These are phyloP conservation scores for Clavispora fructus DNA, from an alignment of 805 yeast genomes.

Conservation along the genomic window DNA sequence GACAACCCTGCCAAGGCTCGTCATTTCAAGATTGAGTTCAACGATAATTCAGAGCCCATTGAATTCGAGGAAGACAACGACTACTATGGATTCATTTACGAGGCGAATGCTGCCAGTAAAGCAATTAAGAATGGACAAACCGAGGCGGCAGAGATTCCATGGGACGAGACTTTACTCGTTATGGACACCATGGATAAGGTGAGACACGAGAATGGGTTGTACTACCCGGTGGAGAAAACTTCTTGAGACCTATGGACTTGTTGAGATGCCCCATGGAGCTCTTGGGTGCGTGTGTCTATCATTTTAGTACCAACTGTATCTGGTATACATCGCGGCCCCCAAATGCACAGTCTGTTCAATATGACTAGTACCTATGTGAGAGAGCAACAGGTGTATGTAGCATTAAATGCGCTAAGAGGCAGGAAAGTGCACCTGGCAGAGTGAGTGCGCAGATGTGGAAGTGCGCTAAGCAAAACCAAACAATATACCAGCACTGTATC, in stretches of 20 bases:
- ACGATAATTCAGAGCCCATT: conserved; percentile 19
- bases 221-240: conserved; percentile 35
- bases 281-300: too few relatives aligned
- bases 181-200: conserved; percentile 46
- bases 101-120: conserved; percentile 50
- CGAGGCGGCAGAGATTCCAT: conserved; percentile 34
- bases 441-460: too few relatives aligned
- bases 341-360: too few relatives aligned
- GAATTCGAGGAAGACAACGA: conserved; percentile 31
- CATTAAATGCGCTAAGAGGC: too few relatives aligned
- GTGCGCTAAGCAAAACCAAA: too few relatives aligned
- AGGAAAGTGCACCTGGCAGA: too few relatives aligned
- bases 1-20: conserved; percentile 30
- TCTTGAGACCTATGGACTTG: neutral
- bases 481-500: neutral
- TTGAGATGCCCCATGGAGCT: too few relatives aligned
- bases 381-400: too few relatives aligned
- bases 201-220: conserved; percentile 39
- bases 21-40: conserved; percentile 27
- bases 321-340: too few relatives aligned
- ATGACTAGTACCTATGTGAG: too few relatives aligned
- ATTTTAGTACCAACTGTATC: too few relatives aligned
- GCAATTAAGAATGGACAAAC: conserved; percentile 36
- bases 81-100: conserved; percentile 48
- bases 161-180: conserved; percentile 42